Evolutionary conservation across 2,329 filamentous ascomycete species (phyloP), one percentile per base, ranked within the genome.

Genomic region (Phoma sp.): DNA sequence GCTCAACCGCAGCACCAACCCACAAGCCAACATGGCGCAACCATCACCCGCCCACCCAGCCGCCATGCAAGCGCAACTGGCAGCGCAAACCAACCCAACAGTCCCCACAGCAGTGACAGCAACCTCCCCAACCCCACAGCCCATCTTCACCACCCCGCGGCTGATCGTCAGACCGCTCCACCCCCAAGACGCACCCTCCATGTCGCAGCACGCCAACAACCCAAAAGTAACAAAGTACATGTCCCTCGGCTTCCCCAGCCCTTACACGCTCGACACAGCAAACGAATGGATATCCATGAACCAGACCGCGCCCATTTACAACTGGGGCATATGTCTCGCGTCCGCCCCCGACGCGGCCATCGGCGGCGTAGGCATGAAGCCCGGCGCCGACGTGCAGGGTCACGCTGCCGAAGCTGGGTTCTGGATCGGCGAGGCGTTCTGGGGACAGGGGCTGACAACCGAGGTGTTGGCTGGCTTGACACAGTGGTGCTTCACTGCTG

Each of bases 341-440:
- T 32, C 52, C 7, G 36, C 45, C 2, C 68, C 66, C 5, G 27
- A 47, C 1, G 54, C 54, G 10, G 39, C 69, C 1, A 73, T 78
- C 50, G 77, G 77, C 25, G 64, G 69, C 7, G 74, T 78, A 31
- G 77, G 77, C 3, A 50, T 79, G 8, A 74, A 68, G 50, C 70
- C 69, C 37, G 70, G 65, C n/a, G 12, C 36, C 29, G 76, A 78
- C 51, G 63, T 76, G 15, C 65, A 70, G 15, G 60, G 71, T 5
- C 75, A 76, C 50, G 67, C 64, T 1, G 77, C 72, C 0, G 75
- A 78, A 52, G 43, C 80, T 1, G 77, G 77, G 9, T 80, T 76
- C 62, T 80, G 78, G 78, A 51, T 80, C 10, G 72, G 68, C 15
- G 73, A 76, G 48, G 55, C 57, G 27, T 65, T 65, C 32, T 75